phyloP scores from a whole-genome alignment of 2,329 filamentous ascomycete species.

The Emmonsiellopsis sp. region DNA sequence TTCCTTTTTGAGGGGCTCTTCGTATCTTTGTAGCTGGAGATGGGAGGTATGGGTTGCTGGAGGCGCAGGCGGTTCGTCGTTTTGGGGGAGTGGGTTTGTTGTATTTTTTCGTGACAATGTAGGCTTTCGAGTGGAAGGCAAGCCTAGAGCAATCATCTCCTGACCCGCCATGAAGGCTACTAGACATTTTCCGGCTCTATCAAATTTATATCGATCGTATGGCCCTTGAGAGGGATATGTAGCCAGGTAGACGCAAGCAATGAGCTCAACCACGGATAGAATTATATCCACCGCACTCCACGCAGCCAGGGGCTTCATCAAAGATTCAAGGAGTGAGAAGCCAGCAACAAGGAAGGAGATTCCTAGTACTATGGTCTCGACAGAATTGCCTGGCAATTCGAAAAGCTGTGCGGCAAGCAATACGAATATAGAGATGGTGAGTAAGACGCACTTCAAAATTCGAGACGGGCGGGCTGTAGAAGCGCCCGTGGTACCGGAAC shows the following conservation, averaged over 20 bases:
- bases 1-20: not conserved
- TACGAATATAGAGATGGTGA: conserved; percentile 18
- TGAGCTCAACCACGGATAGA: conserved; percentile 28
- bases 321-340: conserved; percentile 29
- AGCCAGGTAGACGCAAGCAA: conserved; percentile 30
- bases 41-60: not conserved
- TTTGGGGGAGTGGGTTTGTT: not conserved
- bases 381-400: conserved; percentile 27
- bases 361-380: conserved; percentile 30
- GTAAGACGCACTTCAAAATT: conserved; percentile 9
- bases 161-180: conserved; percentile 31
- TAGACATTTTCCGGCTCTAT: conserved; percentile 30
- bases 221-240: conserved; percentile 23
- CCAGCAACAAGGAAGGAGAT: conserved; percentile 32
- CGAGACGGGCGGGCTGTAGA: not conserved
- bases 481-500: too few relatives aligned
- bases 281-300: conserved; percentile 33
- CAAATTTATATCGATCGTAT: conserved; percentile 26
- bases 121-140: conserved; percentile 10
- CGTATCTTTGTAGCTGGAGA: not conserved
- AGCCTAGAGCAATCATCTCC: conserved; percentile 25
- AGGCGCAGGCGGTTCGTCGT: not conserved
- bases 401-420: conserved; percentile 27
- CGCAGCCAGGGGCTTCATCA: conserved; percentile 27
- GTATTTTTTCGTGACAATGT: not conserved